phyloP scores from a whole-genome alignment of 2,329 filamentous ascomycete genomes.

The Microdochium trichocladiopsis region DNA sequence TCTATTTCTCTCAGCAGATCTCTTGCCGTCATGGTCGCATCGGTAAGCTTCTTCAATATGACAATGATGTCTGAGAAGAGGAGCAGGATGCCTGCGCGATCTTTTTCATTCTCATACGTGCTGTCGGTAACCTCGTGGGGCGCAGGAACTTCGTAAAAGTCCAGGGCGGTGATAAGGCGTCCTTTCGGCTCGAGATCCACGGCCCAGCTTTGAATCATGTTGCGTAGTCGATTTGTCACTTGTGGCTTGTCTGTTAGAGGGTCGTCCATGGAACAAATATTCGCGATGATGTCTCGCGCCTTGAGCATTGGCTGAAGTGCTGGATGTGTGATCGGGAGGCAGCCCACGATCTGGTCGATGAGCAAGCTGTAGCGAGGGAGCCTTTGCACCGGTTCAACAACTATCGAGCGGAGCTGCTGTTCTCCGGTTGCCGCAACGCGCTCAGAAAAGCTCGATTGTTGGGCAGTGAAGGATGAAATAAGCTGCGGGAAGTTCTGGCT shows the following conservation, averaged over 20 bases:
- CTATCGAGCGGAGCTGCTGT: conserved; percentile 79
- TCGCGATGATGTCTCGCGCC: conserved; percentile 87
- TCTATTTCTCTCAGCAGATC: conserved; percentile 81
- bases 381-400: conserved; percentile 94
- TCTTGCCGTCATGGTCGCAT: conserved; percentile 60
- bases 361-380: conserved; percentile 91
- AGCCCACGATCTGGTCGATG: conserved; percentile 90
- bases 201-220: conserved; percentile 75
- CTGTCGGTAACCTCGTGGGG: conserved; percentile 54
- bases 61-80: conserved; percentile 80
- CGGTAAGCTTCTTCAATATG: conserved; percentile 63
- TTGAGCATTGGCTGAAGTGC: conserved; percentile 78
- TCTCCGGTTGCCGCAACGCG: conserved; percentile 79
- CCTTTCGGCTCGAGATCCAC: conserved; percentile 63
- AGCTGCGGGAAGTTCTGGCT: conserved; percentile 82
- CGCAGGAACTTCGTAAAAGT: conserved; percentile 69
- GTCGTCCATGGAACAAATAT: conserved; percentile 90
- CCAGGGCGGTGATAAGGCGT: conserved; percentile 72
- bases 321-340: conserved; percentile 78
- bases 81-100: conserved; percentile 64
- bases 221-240: conserved; percentile 65
- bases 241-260: conserved; percentile 64
- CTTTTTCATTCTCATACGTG: conserved; percentile 41
- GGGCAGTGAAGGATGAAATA: conserved; percentile 71
- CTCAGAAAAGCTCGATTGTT: conserved; percentile 75